Evolutionary conservation across 2,329 filamentous ascomycete genomes (phyloP), one percentile per base, ranked within the genome.

Genomic region (Colletotrichum sp.): DNA sequence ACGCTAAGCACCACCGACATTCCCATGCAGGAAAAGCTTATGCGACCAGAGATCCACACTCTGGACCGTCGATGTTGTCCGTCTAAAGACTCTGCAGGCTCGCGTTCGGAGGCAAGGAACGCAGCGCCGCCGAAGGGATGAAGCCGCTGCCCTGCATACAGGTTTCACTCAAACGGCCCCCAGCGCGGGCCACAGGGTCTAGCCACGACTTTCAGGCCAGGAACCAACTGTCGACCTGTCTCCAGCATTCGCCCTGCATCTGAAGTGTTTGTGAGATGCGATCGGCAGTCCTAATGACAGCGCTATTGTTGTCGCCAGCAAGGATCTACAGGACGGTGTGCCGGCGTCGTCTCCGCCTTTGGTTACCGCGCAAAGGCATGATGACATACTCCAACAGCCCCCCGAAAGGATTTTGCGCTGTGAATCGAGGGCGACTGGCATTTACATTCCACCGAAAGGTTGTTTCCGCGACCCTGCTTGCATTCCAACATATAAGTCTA

Each of bases 401-500:
- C 21, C 24, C 59, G 8, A 64, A n/a, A 21, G 64, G 34, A 65
- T 73, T 59, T 60, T 39, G 63, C 57, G 9, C 18, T 36, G 32
- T 64, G 66, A 71, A 60, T 16, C 39, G 49, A 15, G 16, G 49
- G 28, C 34, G 28, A 49, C 24, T 65, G 52, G 60, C 36, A 26
- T 16, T 62, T 34, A 55, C 71, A 55, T 70, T 75, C 64, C 66
- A 57, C 28, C 32, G 30, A 36, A n/a, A 60, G 18, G 9, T 39
- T 16, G 49, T 44, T 57, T 26, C 44, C 30, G 24, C 71, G 34
- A 60, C 60, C 49, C 64, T 60, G 34, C 39, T 55, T 36, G 36
- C 60, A 75, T 75, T 77, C 75, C 66, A 75, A 30, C 66, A 75
- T 75, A 77, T 77, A 77, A 71, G 30, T 36, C 69, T 18, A 62